Percentiles rank a stretch among this genome's conserved stretches.
These are phyloP conservation scores for Cyclostephanos tholiformis DNA, from an alignment of 108 stramenopile genomes.

Conservation along the genomic window DNA sequence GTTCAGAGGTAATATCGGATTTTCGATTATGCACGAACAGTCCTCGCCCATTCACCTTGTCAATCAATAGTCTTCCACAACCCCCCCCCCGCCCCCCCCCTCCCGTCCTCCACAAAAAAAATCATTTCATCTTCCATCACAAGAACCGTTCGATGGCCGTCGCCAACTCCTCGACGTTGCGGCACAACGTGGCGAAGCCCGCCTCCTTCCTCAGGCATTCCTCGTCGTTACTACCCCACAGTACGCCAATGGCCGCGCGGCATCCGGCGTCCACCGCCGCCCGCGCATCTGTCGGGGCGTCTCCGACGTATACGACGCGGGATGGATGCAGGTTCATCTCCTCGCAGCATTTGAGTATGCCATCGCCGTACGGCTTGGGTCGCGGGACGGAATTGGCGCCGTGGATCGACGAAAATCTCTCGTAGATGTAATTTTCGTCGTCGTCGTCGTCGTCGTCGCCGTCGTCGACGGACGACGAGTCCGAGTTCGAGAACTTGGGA, in stretches of 20 bases:
- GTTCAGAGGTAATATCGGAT: too few relatives aligned
- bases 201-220: slow-evolving; percentile 64
- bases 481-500: slow-evolving; percentile 16
- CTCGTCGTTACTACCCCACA: slow-evolving; percentile 76
- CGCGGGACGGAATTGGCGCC: slow-evolving; percentile 80
- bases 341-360: slow-evolving; percentile 61
- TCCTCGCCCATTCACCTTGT: not conserved
- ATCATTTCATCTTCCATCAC: slow-evolving; percentile 11
- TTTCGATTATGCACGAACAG: too few relatives aligned
- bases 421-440: slow-evolving; percentile 39
- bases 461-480: not conserved
- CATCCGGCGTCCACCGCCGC: slow-evolving; percentile 70
- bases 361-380: slow-evolving; percentile 80
- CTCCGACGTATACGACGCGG: slow-evolving; percentile 79
- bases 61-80: too few relatives aligned
- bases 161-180: slow-evolving; percentile 59
- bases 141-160: slow-evolving; percentile 39
- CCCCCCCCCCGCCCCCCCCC: too few relatives aligned
- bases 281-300: slow-evolving; percentile 76
- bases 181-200: slow-evolving; percentile 56
- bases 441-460: not conserved
- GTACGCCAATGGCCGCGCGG: slow-evolving; percentile 72
- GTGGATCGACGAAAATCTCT: slow-evolving; percentile 68
- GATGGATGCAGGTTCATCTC: slow-evolving; percentile 66
- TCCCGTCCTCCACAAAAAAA: not conserved